Evolutionary conservation across 2,329 filamentous ascomycete species (phyloP), one percentile per base, ranked within the genome.

Genomic region (Sporothrix mexicana): DNA sequence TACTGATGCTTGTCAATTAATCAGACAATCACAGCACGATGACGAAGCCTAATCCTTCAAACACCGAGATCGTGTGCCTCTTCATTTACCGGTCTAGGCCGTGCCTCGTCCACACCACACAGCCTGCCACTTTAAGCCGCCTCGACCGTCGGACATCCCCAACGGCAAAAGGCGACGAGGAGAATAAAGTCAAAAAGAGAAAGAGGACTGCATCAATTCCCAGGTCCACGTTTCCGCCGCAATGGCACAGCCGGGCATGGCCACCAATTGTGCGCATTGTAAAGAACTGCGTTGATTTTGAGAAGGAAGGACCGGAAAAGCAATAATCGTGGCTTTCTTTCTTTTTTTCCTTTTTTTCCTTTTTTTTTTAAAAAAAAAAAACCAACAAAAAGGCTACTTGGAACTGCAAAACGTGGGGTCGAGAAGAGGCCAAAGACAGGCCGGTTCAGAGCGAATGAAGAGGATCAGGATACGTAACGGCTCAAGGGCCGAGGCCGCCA

Each of bases 101-200:
- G 36, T 49, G 51, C 53, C 36, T 70, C 68, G n/a, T 25, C 62
- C 12, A 66, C 41, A 47, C 13, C 36, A 47, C 64, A 25, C 55
- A 8, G 20, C 5, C 61, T 66, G 41, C 17, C 41, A 25, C 59
- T 47, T 25, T 66, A 47, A 47, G 43, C 69, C 69, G 53, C 55
- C 25, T 64, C n/a, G 57, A 45, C 69, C 59, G 47, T 25, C 69
- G 69, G 69, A 71, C 69, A 71, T 71, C 69, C 69, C 69, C 69
- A 71, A 71, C 69, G 57, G 55, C 23, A 70, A 36, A 41, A 43
- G 30, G 51, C 51, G 51, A 53, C 30, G 30, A 36, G 30, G 51
- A 53, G 10, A 23, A 53, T 20, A 8, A n/a, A 12, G 12, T n/a
- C 51, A 53, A n/a, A 53, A 53, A 51, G n/a, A 51, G 47, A 3